Conservation (phyloP, 208 protist genomes). For the Leptomonas seymouri region DNA sequence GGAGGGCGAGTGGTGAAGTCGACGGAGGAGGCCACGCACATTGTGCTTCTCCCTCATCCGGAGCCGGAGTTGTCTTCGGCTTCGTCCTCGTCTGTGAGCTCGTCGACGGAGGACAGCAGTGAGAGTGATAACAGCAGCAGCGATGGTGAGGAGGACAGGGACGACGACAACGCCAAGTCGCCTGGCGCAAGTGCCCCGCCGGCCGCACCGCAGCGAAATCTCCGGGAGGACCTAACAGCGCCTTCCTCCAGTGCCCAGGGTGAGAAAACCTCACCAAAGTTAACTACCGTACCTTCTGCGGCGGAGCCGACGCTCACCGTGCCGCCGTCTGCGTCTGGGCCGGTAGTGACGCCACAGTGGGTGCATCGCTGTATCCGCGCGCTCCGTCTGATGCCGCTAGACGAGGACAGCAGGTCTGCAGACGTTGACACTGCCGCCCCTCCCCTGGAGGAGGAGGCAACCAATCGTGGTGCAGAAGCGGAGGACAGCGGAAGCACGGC, state of each 20-base stretch:
- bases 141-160: constrained; percentile 5
- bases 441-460: neutral
- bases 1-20: constrained; percentile 51
- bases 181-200: neutral
- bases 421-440: neutral
- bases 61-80: constrained; percentile 4
- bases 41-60: constrained; percentile 30
- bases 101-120: constrained; percentile 7
- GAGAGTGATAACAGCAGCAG: neutral
- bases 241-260: too few species aligned
- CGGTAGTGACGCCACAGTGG: constrained; percentile 27
- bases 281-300: neutral
- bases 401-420: neutral
- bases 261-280: neutral
- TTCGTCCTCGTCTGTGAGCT: constrained; percentile 13
- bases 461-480: neutral
- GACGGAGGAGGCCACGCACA: constrained; percentile 63
- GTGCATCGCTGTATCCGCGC: constrained; percentile 31
- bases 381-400: constrained; percentile 30
- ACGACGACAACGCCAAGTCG: neutral
- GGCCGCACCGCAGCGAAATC: neutral
- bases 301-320: neutral
- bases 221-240: neutral
- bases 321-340: neutral
- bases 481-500: neutral